These are phyloP conservation scores for Cystobasidium onofrii DNA, from an alignment of 768 basidiomycete genomes.

Conservation along the genomic window DNA sequence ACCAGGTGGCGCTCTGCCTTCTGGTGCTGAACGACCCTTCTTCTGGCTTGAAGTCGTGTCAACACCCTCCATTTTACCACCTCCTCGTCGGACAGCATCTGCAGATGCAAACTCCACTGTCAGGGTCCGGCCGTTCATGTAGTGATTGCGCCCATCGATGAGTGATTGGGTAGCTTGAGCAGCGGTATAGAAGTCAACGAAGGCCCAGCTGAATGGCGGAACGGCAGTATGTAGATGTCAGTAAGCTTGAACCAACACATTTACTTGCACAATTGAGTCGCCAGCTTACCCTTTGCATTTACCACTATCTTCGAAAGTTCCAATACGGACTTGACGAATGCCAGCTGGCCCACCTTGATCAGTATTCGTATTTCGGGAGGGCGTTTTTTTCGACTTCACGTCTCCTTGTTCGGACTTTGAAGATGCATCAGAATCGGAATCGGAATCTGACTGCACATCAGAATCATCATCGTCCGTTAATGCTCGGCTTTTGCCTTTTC, in stretches of 20 bases:
- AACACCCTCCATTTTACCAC: conserved; percentile 39
- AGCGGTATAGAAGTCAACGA: conserved; percentile 75
- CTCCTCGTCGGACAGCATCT: conserved; percentile 80
- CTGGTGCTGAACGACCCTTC: not conserved
- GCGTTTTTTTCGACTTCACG: conserved; percentile 37
- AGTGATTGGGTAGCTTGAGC: conserved; percentile 75
- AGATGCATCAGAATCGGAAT: not conserved
- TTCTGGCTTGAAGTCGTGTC: conserved; percentile 1
- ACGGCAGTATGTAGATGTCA: too few relatives aligned
- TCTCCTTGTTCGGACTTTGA: conserved; percentile 37
- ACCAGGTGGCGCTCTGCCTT: not conserved
- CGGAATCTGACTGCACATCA: not conserved
- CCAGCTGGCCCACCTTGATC: conserved; percentile 43
- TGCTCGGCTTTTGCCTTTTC: conserved; percentile 35
- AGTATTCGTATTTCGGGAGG: conserved; percentile 23
- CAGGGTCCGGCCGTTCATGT: conserved; percentile 64
- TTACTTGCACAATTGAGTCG: too few relatives aligned
- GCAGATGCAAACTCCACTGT: conserved; percentile 81
- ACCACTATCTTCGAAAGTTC: conserved; percentile 92
- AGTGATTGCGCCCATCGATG: conserved; percentile 73
- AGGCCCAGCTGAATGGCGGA: conserved; percentile 66
- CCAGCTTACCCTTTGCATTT: conserved; percentile 79
- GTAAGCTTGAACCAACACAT: too few relatives aligned
- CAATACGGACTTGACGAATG: conserved; percentile 71
- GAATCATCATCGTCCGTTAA: conserved; percentile 1